Evolutionary conservation across 257 asterid species (phyloP).

Genomic region (Ehretia macrophylla): DNA sequence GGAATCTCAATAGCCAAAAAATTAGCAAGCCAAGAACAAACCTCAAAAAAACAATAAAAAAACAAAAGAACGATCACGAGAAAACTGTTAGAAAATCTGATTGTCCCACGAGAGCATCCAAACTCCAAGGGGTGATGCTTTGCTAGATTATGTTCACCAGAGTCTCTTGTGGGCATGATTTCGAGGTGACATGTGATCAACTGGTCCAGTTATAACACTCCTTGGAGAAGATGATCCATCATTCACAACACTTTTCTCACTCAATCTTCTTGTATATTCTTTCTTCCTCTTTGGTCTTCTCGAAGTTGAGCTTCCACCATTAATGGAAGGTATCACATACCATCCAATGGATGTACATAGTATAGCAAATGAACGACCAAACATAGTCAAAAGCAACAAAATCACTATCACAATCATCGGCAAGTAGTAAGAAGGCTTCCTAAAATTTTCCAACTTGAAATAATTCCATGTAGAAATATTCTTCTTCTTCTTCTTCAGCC

Average conservation of each 20-base stretch:
- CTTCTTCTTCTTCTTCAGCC: not conserved
- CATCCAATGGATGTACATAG: conserved; percentile 45
- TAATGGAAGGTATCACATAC: conserved; percentile 36
- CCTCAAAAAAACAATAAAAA: too few relatives aligned
- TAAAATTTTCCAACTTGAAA: conserved; percentile 1
- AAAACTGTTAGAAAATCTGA: too few relatives aligned
- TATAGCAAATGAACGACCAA: conserved; percentile 49
- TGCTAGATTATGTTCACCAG: conserved; percentile 24
- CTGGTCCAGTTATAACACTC: conserved; percentile 24
- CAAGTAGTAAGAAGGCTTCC: conserved; percentile 19
- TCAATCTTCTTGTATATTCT: conserved; percentile 23
- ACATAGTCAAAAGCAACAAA: conserved; percentile 32
- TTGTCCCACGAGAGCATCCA: too few relatives aligned
- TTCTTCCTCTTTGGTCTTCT: conserved; percentile 21
- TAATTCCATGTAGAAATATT: not conserved
- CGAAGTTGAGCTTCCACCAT: conserved; percentile 6
- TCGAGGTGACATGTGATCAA: conserved; percentile 4
- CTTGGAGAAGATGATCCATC: conserved; percentile 32
- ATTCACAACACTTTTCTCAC: conserved; percentile 4
- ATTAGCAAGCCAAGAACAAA: too few relatives aligned
- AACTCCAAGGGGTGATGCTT: too few relatives aligned
- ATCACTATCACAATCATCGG: conserved; percentile 30
- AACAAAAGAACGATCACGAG: too few relatives aligned
- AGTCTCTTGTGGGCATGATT: conserved; percentile 19
- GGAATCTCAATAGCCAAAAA: not conserved